These are phyloP conservation scores for Exophiala viscosa DNA, from an alignment of 2,329 filamentous ascomycete genomes.

Conservation along the genomic window DNA sequence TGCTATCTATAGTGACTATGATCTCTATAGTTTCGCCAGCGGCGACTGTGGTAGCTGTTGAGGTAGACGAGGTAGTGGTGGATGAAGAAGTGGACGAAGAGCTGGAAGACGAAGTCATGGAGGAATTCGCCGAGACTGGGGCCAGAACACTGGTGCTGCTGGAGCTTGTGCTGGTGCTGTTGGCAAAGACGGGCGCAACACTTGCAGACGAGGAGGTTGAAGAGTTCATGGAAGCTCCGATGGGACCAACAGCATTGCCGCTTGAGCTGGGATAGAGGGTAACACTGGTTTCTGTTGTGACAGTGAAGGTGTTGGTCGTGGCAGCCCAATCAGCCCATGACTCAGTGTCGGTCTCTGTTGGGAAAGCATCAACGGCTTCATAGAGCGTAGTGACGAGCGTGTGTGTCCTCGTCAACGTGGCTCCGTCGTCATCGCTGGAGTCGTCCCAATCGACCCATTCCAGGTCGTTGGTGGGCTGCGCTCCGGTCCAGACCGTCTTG, in stretches of 20 bases:
- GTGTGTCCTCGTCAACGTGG: constrained; percentile 14
- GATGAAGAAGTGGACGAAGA: too few relatives aligned
- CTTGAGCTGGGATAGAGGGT: constrained; percentile 29
- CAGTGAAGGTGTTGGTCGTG: constrained; percentile 5
- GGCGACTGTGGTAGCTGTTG: too few relatives aligned
- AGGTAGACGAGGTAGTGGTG: too few relatives aligned
- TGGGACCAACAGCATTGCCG: constrained; percentile 4
- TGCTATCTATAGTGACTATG: too few relatives aligned
- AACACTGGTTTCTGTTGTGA: constrained; percentile 28
- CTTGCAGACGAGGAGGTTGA: constrained; percentile 1
- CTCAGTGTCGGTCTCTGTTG: constrained; percentile 9
- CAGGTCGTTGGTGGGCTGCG: constrained; percentile 13
- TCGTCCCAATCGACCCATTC: constrained; percentile 17
- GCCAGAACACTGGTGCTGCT: too few relatives aligned
- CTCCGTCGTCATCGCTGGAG: constrained; percentile 6
- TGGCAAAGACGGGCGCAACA: constrained; percentile 4
- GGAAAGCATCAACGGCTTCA: constrained; percentile 4
- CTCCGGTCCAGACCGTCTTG: constrained; percentile 17
- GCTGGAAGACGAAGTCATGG: too few relatives aligned
- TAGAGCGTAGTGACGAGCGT: constrained; percentile 12
- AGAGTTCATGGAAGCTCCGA: constrained; percentile 3
- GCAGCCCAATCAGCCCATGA: constrained; percentile 13
- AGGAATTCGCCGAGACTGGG: too few relatives aligned
- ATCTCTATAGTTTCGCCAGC: too few relatives aligned
- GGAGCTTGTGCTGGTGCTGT: too few relatives aligned